Percentiles rank a stretch among this genome's conserved stretches.
These are phyloP conservation scores for Aureococcus anophagefferens DNA, from an alignment of 108 stramenopile genomes.

Conservation along the genomic window DNA sequence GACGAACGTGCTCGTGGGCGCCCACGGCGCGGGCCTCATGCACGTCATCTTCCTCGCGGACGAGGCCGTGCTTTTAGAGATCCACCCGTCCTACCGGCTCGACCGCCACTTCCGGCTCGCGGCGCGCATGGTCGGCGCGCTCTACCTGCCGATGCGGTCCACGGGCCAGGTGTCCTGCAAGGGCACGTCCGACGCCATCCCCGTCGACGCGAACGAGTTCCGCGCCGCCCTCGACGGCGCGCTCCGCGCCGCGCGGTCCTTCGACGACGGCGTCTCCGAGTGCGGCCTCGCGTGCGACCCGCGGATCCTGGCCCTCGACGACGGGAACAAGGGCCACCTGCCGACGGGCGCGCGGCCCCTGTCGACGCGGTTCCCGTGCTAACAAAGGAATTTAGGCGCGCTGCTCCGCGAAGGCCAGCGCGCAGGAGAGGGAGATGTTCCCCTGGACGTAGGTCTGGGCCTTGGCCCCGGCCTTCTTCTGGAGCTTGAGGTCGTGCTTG, in stretches of 20 bases:
- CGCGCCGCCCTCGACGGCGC: constrained; percentile 17
- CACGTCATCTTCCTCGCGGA: constrained; percentile 27
- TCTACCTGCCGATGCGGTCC: constrained; percentile 24
- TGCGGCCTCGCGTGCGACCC: constrained; percentile 15
- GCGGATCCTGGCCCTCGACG: constrained; percentile 17
- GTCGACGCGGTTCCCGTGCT: constrained; percentile 2
- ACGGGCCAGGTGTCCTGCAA: constrained; percentile 12
- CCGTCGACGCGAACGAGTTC: constrained; percentile 18
- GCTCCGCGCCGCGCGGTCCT: constrained; percentile 16
- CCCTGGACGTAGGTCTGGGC: no score
- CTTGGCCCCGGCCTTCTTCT: no score
- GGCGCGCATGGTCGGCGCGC: constrained; percentile 15
- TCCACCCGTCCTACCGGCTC: constrained; percentile 26
- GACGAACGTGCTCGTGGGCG: constrained; percentile 20
- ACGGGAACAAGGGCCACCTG: background rate
- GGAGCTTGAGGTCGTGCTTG: no score
- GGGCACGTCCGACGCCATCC: constrained; percentile 14
- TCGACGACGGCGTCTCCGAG: constrained; percentile 24
- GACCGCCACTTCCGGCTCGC: constrained; percentile 26
- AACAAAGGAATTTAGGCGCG: no score
- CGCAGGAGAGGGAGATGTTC: no score
- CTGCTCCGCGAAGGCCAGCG: no score
- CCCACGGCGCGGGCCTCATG: constrained; percentile 30
- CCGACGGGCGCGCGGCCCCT: background rate
- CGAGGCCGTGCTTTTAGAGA: constrained; percentile 24